Conservation (phyloP, 176 grass and related monocot species). For the Echinochloa phyllopogon region DNA sequence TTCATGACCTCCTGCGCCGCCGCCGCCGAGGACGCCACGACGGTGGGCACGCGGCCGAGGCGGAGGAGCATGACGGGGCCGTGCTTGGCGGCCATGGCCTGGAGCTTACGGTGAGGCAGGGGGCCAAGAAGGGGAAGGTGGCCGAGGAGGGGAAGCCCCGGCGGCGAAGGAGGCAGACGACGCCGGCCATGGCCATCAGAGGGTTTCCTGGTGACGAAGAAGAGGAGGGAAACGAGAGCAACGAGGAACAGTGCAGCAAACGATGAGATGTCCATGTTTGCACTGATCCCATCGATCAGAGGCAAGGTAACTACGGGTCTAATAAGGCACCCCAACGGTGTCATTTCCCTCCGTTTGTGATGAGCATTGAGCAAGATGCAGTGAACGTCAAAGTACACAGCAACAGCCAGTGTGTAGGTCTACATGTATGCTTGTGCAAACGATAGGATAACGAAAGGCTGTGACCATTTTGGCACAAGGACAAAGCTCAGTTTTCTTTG, state of each 20-base stretch:
- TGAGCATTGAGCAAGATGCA: too few relatives aligned
- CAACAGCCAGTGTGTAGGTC: too few relatives aligned
- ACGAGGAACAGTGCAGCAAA: neutral
- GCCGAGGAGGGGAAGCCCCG: conserved; percentile 56
- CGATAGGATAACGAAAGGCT: too few relatives aligned
- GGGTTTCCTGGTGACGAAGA: neutral
- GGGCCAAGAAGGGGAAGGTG: conserved; percentile 60
- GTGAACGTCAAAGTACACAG: too few relatives aligned
- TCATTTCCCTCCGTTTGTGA: too few relatives aligned
- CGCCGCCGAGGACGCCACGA: conserved; percentile 58
- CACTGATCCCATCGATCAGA: too few relatives aligned
- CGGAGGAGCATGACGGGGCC: conserved; percentile 61
- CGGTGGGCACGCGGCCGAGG: conserved; percentile 53
- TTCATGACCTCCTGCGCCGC: conserved; percentile 55
- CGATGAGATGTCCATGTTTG: conserved; percentile 36
- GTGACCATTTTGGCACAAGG: too few relatives aligned
- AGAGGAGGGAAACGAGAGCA: neutral
- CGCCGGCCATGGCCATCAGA: conserved; percentile 20
- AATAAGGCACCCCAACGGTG: too few relatives aligned
- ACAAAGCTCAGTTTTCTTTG: too few relatives aligned
- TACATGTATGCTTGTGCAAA: too few relatives aligned
- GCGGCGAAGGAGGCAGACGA: conserved; percentile 47
- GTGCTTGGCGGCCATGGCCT: conserved; percentile 32
- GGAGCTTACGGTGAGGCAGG: conserved; percentile 43
- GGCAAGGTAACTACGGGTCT: too few relatives aligned